phyloP scores from a whole-genome alignment of 2,329 filamentous ascomycete genomes.

The Plectosphaerella sp. region DNA sequence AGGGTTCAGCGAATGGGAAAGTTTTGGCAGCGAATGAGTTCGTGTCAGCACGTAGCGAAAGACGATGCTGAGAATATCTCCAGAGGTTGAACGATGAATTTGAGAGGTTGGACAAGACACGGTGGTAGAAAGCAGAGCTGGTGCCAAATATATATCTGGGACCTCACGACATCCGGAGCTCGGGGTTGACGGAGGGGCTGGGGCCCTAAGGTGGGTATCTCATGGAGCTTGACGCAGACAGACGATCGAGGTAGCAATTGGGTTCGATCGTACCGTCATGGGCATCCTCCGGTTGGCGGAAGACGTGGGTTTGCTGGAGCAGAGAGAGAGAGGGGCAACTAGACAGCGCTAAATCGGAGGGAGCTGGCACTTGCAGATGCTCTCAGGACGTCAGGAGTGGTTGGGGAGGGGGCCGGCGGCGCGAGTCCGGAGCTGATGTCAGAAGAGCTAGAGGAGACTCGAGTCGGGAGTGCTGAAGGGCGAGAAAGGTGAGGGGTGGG shows the following conservation, averaged over 20 bases:
- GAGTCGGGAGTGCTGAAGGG: not conserved
- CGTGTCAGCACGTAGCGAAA: too few relatives aligned
- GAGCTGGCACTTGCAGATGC: not conserved
- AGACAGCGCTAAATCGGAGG: not conserved
- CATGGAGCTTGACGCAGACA: too few relatives aligned
- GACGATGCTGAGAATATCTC: too few relatives aligned
- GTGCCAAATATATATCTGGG: not conserved
- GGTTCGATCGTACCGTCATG: not conserved
- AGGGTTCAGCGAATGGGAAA: too few relatives aligned
- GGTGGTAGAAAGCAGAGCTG: too few relatives aligned
- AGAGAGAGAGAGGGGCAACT: not conserved
- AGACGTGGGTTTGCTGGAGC: not conserved
- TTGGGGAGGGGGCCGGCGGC: not conserved
- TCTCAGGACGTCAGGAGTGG: not conserved
- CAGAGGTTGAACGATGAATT: too few relatives aligned
- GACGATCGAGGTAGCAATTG: not conserved
- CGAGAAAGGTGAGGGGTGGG: not conserved
- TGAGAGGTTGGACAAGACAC: too few relatives aligned
- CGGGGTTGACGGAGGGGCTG: too few relatives aligned
- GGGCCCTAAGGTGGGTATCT: too few relatives aligned
- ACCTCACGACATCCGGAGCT: too few relatives aligned
- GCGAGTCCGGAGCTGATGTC: not conserved
- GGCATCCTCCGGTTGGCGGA: too few relatives aligned
- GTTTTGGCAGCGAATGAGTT: too few relatives aligned
- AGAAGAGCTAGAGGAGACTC: not conserved